phyloP scores from a whole-genome alignment of 495 filamentous ascomycete species.

The Neurospora sp. region DNA sequence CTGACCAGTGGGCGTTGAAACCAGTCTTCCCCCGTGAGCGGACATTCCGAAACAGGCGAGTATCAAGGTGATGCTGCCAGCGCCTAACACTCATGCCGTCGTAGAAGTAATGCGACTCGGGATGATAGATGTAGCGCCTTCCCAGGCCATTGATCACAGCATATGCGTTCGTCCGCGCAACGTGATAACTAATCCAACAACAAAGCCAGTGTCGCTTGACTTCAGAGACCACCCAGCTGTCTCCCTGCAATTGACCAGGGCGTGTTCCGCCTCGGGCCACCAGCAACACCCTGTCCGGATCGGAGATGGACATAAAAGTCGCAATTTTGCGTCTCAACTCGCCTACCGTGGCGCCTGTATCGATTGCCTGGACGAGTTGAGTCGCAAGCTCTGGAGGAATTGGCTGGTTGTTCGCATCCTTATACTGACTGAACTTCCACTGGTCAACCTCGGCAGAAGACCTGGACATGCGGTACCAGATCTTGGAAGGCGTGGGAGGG shows the following conservation, averaged over 20 bases:
- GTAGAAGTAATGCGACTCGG: background rate
- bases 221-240: slow-evolving; percentile 21
- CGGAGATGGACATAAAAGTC: slow-evolving; percentile 6
- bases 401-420: slow-evolving; percentile 7
- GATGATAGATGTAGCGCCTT: slow-evolving; percentile 25
- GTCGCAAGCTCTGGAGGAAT: slow-evolving; percentile 1
- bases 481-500: background rate
- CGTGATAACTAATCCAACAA: slow-evolving; percentile 20
- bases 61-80: slow-evolving; percentile 4
- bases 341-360: slow-evolving; percentile 14
- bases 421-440: slow-evolving; percentile 16
- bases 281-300: slow-evolving; percentile 20
- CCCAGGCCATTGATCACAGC: slow-evolving; percentile 20
- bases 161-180: slow-evolving; percentile 11
- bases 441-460: slow-evolving; percentile 1
- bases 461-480: slow-evolving; percentile 14
- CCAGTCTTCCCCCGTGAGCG: slow-evolving; percentile 12
- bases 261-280: slow-evolving; percentile 20
- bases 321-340: slow-evolving; percentile 12
- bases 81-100: slow-evolving; percentile 1
- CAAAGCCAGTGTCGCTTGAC: slow-evolving; percentile 23
- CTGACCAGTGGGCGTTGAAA: slow-evolving; percentile 7
- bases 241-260: slow-evolving; percentile 20
- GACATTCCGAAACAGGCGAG: slow-evolving; percentile 10
- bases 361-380: slow-evolving; percentile 10